These are phyloP conservation scores for Nothopassalora personata DNA, from an alignment of 2,329 filamentous ascomycete species.

Conservation along the genomic window DNA sequence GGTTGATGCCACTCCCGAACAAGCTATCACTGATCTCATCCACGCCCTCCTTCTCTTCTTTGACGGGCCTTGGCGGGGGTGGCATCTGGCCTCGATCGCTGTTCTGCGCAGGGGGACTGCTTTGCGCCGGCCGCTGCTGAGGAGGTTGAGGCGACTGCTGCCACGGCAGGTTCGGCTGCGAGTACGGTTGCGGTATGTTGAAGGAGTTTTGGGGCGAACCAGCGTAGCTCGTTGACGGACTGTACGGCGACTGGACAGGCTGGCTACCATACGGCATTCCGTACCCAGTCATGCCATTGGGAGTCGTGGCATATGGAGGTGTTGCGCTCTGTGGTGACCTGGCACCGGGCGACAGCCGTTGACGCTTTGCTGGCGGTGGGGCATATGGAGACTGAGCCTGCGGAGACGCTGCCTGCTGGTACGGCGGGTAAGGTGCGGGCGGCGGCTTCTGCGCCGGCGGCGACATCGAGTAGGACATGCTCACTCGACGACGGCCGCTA, in stretches of 20 bases:
- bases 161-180: conserved; percentile 14
- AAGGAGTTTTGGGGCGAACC: conserved; percentile 27
- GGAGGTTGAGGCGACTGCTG: conserved; percentile 12
- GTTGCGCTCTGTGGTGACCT: conserved; percentile 55
- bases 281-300: conserved; percentile 25
- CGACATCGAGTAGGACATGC: conserved; percentile 30
- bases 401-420: conserved; percentile 44
- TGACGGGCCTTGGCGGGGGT: conserved; percentile 54
- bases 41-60: conserved; percentile 51
- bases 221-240: conserved; percentile 20
- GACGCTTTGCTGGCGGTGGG: conserved; percentile 68
- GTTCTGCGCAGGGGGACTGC: conserved; percentile 18
- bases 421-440: conserved; percentile 36
- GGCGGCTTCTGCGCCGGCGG: conserved; percentile 27
- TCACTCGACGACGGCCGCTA: conserved; percentile 8
- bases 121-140: conserved; percentile 19
- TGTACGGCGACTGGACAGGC: conserved; percentile 29
- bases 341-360: conserved; percentile 63
- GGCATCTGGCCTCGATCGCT: conserved; percentile 45
- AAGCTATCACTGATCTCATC: conserved; percentile 82
- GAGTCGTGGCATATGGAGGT: conserved; percentile 35
- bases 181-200: conserved; percentile 31
- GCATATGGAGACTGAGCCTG: conserved; percentile 40
- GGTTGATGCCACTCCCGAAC: conserved; percentile 77
- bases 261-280: conserved; percentile 36